Evolutionary conservation across 2,329 filamentous ascomycete species (phyloP), one percentile per base, ranked within the genome.

Genomic region (Pseudocercospora fijiensis): DNA sequence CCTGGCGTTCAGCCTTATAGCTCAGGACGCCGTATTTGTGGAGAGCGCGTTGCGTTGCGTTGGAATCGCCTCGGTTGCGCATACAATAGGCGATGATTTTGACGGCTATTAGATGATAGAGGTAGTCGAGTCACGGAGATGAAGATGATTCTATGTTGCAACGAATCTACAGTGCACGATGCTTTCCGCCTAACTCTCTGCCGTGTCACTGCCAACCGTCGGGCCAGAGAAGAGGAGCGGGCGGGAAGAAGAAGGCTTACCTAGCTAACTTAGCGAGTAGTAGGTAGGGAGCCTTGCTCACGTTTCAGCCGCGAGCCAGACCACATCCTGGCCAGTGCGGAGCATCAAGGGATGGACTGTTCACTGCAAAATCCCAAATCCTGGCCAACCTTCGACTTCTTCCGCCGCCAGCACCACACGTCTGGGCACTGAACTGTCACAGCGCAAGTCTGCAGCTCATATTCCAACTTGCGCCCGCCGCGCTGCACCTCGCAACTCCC

Each of bases 381-480:
- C 45, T 24, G 11, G 51, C 26, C 51, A 53, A 30, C 26, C 51
- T 53, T 27, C 51, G 8, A 53, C 51, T 26, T 51, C 61, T 47
- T 52, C 30, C 45, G 20, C 61, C 47, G 61, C 52, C 57, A 41
- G 52, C 62, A 64, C 62, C 37, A 61, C 16, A 57, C 58, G 47
- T 58, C 58, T 47, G 43, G 47, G n/a, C n/a, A n/a, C n/a, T n/a
- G n/a, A n/a, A 30, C 33, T 58, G 30, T 18, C 26, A 33, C 16
- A 5, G 52, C 26, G 9, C n/a, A 33, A 59, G 57, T 41, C 37
- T 53, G 61, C 61, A 52, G 55, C 27, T 26, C 20, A 33, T 63
- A 57, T 49, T 20, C 33, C 33, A 37, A n/a, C 33, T n/a, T 20
- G 45, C 45, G 45, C 45, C 20, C 18, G 26, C 49, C 49, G 9